These are phyloP conservation scores for Arthromyces matolae DNA, from an alignment of 768 basidiomycete genomes.

Conservation along the genomic window DNA sequence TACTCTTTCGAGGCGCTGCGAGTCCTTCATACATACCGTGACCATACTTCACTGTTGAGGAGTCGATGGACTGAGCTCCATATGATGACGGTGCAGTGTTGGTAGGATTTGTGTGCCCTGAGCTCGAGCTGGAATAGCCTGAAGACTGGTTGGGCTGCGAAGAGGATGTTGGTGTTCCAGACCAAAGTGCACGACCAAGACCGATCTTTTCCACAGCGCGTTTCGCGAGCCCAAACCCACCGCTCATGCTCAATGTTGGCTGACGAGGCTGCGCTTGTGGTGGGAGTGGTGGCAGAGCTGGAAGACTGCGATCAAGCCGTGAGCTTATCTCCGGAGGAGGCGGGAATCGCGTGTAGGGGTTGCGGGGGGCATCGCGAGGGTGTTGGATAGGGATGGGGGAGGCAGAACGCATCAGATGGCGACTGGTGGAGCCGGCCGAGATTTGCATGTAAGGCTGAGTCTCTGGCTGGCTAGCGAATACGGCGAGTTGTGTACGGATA, in stretches of 20 bases:
- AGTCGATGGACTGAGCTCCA: conserved; percentile 5
- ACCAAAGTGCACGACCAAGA: conserved; percentile 46
- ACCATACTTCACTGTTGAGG: conserved; percentile 18
- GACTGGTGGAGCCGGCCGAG: conserved; percentile 35
- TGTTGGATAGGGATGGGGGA: conserved; percentile 13
- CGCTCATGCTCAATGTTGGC: conserved; percentile 72
- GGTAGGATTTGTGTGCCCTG: conserved; percentile 8
- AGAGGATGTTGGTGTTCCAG: conserved; percentile 36
- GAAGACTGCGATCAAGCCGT: conserved; percentile 18
- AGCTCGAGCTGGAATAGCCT: conserved; percentile 38
- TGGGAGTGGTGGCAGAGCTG: conserved; percentile 18
- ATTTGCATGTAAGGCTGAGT: conserved; percentile 1
- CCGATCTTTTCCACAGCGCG: conserved; percentile 78
- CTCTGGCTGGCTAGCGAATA: conserved; percentile 6
- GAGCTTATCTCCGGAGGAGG: conserved; percentile 11
- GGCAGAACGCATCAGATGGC: conserved; percentile 13
- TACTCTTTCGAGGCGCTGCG: conserved; percentile 8
- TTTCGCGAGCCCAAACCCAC: conserved; percentile 66
- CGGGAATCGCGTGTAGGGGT: conserved; percentile 14
- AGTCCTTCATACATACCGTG: conserved; percentile 10
- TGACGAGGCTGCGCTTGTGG: conserved; percentile 38
- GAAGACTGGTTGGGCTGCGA: conserved; percentile 27
- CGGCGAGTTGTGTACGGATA: conserved; percentile 45
- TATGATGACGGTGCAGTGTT: conserved; percentile 36
- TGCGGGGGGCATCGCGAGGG: conserved; percentile 2